Conservation (phyloP, 345 rosid species). For the Geranium rotundifolium region DNA sequence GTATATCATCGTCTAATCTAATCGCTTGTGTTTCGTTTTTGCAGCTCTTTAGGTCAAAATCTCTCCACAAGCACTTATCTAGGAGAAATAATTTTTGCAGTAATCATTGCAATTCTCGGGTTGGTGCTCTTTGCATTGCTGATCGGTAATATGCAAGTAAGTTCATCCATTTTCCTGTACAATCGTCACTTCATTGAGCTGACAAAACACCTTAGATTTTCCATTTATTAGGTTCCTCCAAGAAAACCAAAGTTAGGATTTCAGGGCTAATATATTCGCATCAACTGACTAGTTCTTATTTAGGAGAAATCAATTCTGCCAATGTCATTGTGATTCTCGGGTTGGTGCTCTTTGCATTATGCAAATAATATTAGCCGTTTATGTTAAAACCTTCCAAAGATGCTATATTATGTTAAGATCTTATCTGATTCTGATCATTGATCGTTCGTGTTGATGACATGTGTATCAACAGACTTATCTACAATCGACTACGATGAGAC, state of each 20-base stretch:
- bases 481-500: slow-evolving; percentile 37
- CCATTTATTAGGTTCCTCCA: no score
- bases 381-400: background rate
- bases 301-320: no score
- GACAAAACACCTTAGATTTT: no score
- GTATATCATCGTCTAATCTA: background rate
- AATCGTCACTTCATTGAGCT: no score
- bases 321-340: no score
- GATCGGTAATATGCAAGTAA: slow-evolving; percentile 49
- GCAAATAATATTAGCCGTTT: no score
- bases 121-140: slow-evolving; percentile 34
- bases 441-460: no score
- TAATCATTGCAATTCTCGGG: slow-evolving; percentile 2
- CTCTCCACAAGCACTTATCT: slow-evolving; percentile 27
- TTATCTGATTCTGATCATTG: no score
- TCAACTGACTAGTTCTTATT: no score
- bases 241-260: no score
- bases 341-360: no score
- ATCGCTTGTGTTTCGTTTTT: background rate
- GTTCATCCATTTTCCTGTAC: slow-evolving; percentile 1
- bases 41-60: slow-evolving; percentile 41
- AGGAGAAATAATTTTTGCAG: slow-evolving; percentile 36
- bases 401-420: background rate
- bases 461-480: slow-evolving; percentile 31
- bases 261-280: no score